phyloP scores from a whole-genome alignment of 768 basidiomycete genomes.

The Collybia sp. region DNA sequence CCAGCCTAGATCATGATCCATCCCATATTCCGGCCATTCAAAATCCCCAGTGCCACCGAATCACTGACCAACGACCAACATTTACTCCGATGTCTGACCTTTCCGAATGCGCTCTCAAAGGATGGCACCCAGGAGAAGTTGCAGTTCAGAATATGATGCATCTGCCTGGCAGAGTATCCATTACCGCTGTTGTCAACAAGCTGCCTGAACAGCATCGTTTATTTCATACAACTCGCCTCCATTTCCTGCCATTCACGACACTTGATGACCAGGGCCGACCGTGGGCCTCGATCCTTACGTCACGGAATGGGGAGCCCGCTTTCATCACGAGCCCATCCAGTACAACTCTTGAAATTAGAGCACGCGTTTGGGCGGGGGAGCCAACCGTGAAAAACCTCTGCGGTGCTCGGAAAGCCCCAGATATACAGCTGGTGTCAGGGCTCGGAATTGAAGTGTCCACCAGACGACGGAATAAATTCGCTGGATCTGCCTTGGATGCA shows the following conservation, averaged over 20 bases:
- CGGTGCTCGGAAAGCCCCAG: constrained; percentile 23
- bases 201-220: constrained; percentile 44
- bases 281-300: constrained; percentile 55
- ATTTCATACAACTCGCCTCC: constrained; percentile 44
- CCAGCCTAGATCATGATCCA: too few species aligned
- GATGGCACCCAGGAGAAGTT: constrained; percentile 51
- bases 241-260: constrained; percentile 54
- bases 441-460: constrained; percentile 57
- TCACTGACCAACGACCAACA: too few species aligned
- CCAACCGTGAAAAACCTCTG: constrained; percentile 28
- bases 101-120: constrained; percentile 20
- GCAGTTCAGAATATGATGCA: constrained; percentile 36
- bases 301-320: constrained; percentile 36
- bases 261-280: constrained; percentile 47
- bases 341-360: constrained; percentile 32
- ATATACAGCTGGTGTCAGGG: constrained; percentile 38
- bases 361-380: constrained; percentile 49
- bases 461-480: constrained; percentile 59
- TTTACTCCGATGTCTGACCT: too few species aligned
- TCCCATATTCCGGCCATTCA: too few species aligned
- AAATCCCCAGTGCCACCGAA: too few species aligned
- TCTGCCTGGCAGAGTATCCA: constrained; percentile 28
- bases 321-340: constrained; percentile 35
- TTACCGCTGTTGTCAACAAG: constrained; percentile 34
- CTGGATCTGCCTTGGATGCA: constrained; percentile 35